phyloP scores from a whole-genome alignment of 441 rosid genomes.

The Cnidoscolus chayamansa region DNA sequence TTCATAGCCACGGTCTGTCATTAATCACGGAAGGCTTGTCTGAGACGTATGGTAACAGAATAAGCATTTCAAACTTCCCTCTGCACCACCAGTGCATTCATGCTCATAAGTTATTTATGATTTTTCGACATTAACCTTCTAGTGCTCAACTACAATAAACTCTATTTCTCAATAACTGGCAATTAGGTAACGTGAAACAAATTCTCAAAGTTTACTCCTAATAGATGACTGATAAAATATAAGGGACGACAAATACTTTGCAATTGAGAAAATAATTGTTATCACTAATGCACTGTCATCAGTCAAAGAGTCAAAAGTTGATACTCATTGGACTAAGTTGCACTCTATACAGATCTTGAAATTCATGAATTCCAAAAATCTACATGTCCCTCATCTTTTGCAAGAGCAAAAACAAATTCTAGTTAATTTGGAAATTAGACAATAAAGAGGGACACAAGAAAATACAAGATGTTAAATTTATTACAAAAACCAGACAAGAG shows the following conservation, averaged over 20 bases:
- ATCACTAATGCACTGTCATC: too few species aligned
- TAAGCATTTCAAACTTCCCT: neutral
- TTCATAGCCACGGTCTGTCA: slow-evolving; percentile 57
- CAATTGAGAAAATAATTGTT: neutral
- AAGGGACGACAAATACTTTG: neutral
- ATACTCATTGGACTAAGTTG: too few species aligned
- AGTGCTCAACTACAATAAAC: neutral
- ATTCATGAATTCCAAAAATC: neutral
- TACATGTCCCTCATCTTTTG: neutral
- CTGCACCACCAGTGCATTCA: neutral
- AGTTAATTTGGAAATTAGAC: neutral
- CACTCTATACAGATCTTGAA: neutral
- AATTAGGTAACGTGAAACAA: neutral
- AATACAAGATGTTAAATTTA: slow-evolving; percentile 8
- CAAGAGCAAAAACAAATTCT: neutral
- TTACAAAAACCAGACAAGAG: neutral
- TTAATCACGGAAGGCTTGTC: slow-evolving; percentile 6
- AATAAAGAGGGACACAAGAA: neutral
- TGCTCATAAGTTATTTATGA: neutral
- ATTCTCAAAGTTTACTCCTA: neutral
- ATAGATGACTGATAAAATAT: neutral
- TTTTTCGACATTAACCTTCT: neutral
- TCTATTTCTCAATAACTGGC: neutral
- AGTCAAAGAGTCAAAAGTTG: too few species aligned
- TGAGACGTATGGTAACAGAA: neutral